Evolutionary conservation across 768 basidiomycete species (phyloP), one percentile per base, ranked within the genome.

Genomic region (Amanita phalloides): DNA sequence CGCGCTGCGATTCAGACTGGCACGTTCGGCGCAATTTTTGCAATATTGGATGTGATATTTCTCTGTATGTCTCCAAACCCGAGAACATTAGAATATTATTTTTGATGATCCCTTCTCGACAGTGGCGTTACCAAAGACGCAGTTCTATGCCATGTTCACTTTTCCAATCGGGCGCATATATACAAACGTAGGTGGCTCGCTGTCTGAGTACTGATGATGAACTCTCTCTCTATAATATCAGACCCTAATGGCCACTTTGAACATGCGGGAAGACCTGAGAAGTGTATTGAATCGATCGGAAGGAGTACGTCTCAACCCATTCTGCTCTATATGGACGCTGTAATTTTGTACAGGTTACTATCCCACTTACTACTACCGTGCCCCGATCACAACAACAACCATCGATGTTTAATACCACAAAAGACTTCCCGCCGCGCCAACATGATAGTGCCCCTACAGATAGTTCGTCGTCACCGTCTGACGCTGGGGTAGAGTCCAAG

Each of bases 101-200:
- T 33, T 30, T 8, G 20, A 10, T 51, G 7, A 8, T 9, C 7
- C 38, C 17, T 20, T 20, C n/a, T 33, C 4, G 33, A 39, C 9
- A 55, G 56, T 48, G 39, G 32, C 32, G 6, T 25, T 42, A 6
- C 54, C 49, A 25, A 8, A 49, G 20, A 49, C 51, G 13, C 51
- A 57, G 20, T 41, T 57, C 14, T 53, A 49, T 37, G 43, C 33
- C n/a, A 49, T 55, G 48, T 57, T 57, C 30, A 42, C 45, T n/a
- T 49, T 55, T 13, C 54, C 56, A 13, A 44, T 57, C 3, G 55
- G 56, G 8, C 51, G 56, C 5, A 55, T 54, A 11, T 57, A 57
- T 23, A 57, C 56, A 9, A 55, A 33, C 21, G 56, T 55, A 45
- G 30, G 56, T 32, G 17, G 11, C 23, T 35, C 14, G 10, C 17